phyloP scores from a whole-genome alignment of 2,329 filamentous ascomycete genomes.

The Colletotrichum gloeosporioides region DNA sequence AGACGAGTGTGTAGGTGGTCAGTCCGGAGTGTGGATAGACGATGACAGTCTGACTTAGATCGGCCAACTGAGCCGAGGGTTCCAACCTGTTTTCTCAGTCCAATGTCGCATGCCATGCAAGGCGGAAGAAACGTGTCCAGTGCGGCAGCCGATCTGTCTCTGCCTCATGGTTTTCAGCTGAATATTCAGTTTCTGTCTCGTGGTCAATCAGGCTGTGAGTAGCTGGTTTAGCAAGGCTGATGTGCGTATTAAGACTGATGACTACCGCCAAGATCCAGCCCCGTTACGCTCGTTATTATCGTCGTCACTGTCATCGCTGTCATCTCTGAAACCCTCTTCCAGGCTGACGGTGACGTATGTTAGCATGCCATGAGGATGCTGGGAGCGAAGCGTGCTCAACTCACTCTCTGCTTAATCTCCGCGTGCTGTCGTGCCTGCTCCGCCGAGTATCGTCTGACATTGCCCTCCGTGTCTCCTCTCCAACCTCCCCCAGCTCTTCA shows the following conservation, averaged over 20 bases:
- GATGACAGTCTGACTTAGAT: not conserved
- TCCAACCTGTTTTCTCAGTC: not conserved
- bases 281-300: conserved; percentile 26
- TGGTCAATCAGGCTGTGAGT: not conserved
- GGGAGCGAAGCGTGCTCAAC: conserved; percentile 27
- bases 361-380: not conserved
- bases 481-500: conserved; percentile 70
- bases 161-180: not conserved
- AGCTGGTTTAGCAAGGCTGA: not conserved
- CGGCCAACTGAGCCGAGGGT: not conserved
- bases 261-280: conserved; percentile 10
- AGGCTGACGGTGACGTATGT: conserved; percentile 44
- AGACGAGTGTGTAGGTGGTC: not conserved
- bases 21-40: not conserved
- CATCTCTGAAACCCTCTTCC: conserved; percentile 60
- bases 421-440: conserved; percentile 51
- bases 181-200: not conserved
- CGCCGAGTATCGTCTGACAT: conserved; percentile 40
- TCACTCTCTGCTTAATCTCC: conserved; percentile 77
- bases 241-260: conserved; percentile 5
- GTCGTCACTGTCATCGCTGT: conserved; percentile 47
- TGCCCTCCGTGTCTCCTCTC: conserved; percentile 50
- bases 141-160: not conserved
- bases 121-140: not conserved
- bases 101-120: not conserved